Conservation (phyloP, 2,329 filamentous ascomycete genomes). For the Torrubiella hemipterigena region DNA sequence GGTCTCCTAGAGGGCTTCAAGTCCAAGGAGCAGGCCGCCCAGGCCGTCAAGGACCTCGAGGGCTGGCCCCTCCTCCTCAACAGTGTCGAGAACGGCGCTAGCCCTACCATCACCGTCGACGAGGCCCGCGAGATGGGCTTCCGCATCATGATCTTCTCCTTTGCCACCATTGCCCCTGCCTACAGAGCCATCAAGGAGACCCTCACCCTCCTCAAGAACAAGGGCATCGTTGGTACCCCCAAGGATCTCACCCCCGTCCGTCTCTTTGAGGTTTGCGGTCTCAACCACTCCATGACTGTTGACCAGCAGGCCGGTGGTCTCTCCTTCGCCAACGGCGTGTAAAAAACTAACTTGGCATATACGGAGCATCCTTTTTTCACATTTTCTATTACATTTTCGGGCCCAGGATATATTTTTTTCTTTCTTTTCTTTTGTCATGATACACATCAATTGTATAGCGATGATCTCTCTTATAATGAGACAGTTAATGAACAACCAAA, state of each 20-base stretch:
- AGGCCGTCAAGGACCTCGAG: slow-evolving; percentile 32
- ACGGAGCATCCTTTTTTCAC: too few relatives aligned
- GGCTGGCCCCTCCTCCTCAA: slow-evolving; percentile 42
- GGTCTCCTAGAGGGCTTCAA: slow-evolving; percentile 48
- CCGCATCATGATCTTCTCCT: slow-evolving; percentile 46
- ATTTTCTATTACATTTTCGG: too few relatives aligned
- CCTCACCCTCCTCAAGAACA: slow-evolving; percentile 25
- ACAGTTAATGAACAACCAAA: too few relatives aligned
- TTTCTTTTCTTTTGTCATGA: too few relatives aligned
- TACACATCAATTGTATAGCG: too few relatives aligned
- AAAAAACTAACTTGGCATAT: too few relatives aligned
- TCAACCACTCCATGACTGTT: slow-evolving; percentile 36
- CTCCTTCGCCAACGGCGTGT: slow-evolving; percentile 5
- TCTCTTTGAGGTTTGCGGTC: slow-evolving; percentile 38
- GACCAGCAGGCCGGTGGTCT: slow-evolving; percentile 19
- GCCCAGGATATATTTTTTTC: too few relatives aligned
- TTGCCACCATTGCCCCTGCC: slow-evolving; percentile 33
- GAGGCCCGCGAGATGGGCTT: slow-evolving; percentile 46
- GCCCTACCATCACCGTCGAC: slow-evolving; percentile 37
- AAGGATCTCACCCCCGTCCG: slow-evolving; percentile 31
- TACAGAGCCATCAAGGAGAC: slow-evolving; percentile 29
- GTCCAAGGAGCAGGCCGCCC: slow-evolving; percentile 34
- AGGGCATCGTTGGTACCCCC: slow-evolving; percentile 23
- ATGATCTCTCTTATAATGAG: too few relatives aligned
- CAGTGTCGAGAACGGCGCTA: slow-evolving; percentile 43